phyloP scores from a whole-genome alignment of 306 rosid species.

The Hylodesmum podocarpum region DNA sequence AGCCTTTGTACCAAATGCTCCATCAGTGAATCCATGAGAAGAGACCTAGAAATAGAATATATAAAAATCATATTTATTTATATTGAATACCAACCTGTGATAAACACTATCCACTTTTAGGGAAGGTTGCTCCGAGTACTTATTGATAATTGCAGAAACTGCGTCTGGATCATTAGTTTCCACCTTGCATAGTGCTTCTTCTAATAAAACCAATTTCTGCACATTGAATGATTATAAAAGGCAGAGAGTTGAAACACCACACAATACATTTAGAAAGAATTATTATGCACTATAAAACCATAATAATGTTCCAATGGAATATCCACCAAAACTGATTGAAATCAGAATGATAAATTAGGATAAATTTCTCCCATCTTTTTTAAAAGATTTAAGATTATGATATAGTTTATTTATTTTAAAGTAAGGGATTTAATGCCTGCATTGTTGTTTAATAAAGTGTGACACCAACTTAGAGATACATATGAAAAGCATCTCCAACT shows the following conservation, averaged over 20 bases:
- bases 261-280: neutral
- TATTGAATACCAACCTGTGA: slow-evolving; percentile 54
- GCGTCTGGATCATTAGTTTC: slow-evolving; percentile 54
- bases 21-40: neutral
- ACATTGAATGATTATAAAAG: slow-evolving; percentile 31
- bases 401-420: neutral
- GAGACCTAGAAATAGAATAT: neutral
- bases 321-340: slow-evolving; percentile 7
- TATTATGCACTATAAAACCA: neutral
- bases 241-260: slow-evolving; percentile 9
- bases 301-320: neutral
- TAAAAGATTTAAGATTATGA: neutral
- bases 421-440: neutral
- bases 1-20: too few species aligned
- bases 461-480: slow-evolving; percentile 1
- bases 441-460: neutral
- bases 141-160: slow-evolving; percentile 57
- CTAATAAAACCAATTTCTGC: slow-evolving; percentile 68
- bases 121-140: slow-evolving; percentile 54
- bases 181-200: slow-evolving; percentile 65
- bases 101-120: slow-evolving; percentile 61
- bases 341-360: neutral
- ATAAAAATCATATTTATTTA: neutral
- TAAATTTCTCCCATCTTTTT: neutral
- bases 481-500: slow-evolving; percentile 11